Evolutionary conservation across 1,284 basidiomycete genomes (phyloP).

Genomic region (Ustilago bromivora): DNA sequence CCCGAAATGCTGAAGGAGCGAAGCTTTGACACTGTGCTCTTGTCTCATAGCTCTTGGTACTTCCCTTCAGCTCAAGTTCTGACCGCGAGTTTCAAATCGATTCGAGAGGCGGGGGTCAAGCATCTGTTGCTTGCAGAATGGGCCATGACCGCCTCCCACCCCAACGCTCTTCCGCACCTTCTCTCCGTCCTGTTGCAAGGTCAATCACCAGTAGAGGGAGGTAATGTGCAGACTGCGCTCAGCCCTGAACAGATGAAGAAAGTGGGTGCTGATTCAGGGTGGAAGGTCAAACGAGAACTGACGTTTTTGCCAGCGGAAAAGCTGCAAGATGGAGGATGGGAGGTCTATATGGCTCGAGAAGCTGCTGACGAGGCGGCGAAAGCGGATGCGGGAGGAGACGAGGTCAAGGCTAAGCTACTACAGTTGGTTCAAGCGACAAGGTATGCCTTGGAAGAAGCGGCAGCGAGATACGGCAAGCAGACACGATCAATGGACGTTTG

Average conservation of each 20-base stretch:
- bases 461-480: slow-evolving; percentile 1
- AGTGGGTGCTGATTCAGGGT: slow-evolving; percentile 17
- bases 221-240: slow-evolving; percentile 18
- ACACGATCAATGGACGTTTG: slow-evolving; percentile 37
- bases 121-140: slow-evolving; percentile 34
- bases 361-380: slow-evolving; percentile 11
- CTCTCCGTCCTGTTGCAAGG: slow-evolving; percentile 28
- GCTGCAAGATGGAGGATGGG: slow-evolving; percentile 35
- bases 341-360: slow-evolving; percentile 21
- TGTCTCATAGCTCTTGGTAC: slow-evolving; percentile 38
- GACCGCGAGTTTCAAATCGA: slow-evolving; percentile 12
- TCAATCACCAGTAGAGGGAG: slow-evolving; percentile 17
- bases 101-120: slow-evolving; percentile 24
- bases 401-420: slow-evolving; percentile 6
- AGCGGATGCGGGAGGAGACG: not conserved
- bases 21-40: slow-evolving; percentile 13
- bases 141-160: slow-evolving; percentile 30
- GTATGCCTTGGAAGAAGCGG: slow-evolving; percentile 27
- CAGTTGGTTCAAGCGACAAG: slow-evolving; percentile 24
- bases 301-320: slow-evolving; percentile 16
- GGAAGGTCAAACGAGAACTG: slow-evolving; percentile 17
- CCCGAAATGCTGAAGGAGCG: slow-evolving; percentile 12
- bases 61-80: slow-evolving; percentile 19
- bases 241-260: slow-evolving; percentile 21
- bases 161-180: slow-evolving; percentile 25